These are phyloP conservation scores for Trichoderma atroviride DNA, from an alignment of 2,329 filamentous ascomycete genomes.

Conservation along the genomic window DNA sequence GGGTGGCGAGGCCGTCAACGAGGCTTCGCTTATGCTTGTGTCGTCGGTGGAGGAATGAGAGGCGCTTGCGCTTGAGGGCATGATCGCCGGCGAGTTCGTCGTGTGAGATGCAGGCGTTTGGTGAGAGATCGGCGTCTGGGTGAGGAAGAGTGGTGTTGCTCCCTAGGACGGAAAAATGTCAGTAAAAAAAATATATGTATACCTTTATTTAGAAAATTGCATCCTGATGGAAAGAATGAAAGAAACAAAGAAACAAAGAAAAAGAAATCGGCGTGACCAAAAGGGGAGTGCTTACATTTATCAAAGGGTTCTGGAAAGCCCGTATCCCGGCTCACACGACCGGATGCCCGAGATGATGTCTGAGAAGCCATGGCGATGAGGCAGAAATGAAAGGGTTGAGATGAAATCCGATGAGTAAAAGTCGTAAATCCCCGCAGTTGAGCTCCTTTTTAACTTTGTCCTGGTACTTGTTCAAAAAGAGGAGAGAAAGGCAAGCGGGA, in stretches of 20 bases:
- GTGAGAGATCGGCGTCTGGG: constrained; percentile 61
- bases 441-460: background rate
- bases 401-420: background rate
- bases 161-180: constrained; percentile 31
- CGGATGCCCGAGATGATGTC: constrained; percentile 24
- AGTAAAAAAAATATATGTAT: background rate
- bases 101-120: constrained; percentile 58
- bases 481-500: background rate
- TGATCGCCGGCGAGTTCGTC: constrained; percentile 53
- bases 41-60: constrained; percentile 51
- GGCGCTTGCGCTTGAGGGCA: constrained; percentile 48
- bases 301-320: constrained; percentile 57
- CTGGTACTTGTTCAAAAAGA: background rate
- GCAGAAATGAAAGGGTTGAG: background rate
- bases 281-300: constrained; percentile 44
- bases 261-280: background rate
- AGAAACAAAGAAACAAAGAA: too few species aligned
- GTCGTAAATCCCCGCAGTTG: too few species aligned
- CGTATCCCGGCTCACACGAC: constrained; percentile 45
- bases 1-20: constrained; percentile 50
- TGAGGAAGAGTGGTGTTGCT: constrained; percentile 65
- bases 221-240: background rate
- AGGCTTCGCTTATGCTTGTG: constrained; percentile 52
- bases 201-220: too few species aligned
- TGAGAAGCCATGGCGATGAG: constrained; percentile 12